Base-by-base conservation (phyloP, 2,329 filamentous ascomycete genomes). In the Polytolypa hystricis region DNA sequence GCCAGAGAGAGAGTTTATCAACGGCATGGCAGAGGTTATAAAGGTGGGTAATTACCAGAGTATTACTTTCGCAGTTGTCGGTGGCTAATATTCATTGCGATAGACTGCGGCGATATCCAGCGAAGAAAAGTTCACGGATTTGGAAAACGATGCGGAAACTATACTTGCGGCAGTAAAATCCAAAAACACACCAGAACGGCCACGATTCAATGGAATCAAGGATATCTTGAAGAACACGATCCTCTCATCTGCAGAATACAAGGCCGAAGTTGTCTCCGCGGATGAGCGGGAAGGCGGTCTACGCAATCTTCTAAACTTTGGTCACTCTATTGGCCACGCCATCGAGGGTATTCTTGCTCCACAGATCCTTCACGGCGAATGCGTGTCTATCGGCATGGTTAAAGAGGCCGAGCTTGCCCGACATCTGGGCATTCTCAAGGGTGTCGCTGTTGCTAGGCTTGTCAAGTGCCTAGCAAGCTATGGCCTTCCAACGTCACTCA, bases 21-120 rank as follows among this genome's bases (percentile, higher is more conserved):
- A 98, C 58, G 91, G 91, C 42, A 95, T 98, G 89, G 91, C 89
- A 17, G 91, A 98, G 65, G 89, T 98, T 19, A 74, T 95, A 57
- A 95, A 95, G 58, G 63, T 65, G 48, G 37, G 50, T 37, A 11
- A 10, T 4, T 12, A 12, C 12, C 30, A n/a, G n/a, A n/a, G n/a
- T 6, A 33, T 16, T n/a, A n/a, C n/a, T n/a, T n/a, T n/a, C n/a
- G n/a, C n/a, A n/a, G n/a, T n/a, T n/a, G n/a, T n/a, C 28, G 14
- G 23, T 17, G 30, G 23, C n/a, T 32, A 30, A 8, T 15, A 32
- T 14, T 38, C 19, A 31, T 23, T 33, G 54, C 28, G 57, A n/a
- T 42, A 72, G 73, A 98, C 91, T 3, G 91, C 91, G 3, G 91
- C 91, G 37, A 96, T 98, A 50, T 95, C 89, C 76, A 77, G 93